A percentile compares a stretch with the other conserved stretches of the same genome.
phyloP scores from a whole-genome alignment of 2,329 filamentous ascomycete genomes.

The Penicillium sp. region DNA sequence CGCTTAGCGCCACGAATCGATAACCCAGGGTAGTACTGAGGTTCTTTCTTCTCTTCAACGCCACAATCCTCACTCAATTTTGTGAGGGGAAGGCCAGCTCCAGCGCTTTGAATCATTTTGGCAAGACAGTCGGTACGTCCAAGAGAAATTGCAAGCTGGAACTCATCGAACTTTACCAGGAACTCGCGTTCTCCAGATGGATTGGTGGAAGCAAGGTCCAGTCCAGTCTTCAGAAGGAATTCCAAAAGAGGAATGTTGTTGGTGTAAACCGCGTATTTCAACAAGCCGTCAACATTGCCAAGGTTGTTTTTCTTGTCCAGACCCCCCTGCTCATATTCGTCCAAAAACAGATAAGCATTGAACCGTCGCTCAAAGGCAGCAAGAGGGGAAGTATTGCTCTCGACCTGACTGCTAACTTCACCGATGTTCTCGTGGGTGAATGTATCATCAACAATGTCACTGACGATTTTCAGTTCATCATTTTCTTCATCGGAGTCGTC shows the following conservation, averaged over 20 bases:
- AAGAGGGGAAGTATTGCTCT: conserved; percentile 53
- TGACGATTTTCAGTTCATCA: conserved; percentile 24
- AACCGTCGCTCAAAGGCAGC: conserved; percentile 42
- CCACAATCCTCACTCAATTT: conserved; percentile 58
- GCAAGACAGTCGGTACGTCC: conserved; percentile 34
- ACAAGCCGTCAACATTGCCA: conserved; percentile 11
- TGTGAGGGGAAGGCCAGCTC: conserved; percentile 61
- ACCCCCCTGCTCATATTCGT: background rate
- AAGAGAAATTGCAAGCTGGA: conserved; percentile 38
- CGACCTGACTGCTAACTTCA: conserved; percentile 58
- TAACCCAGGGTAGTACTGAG: conserved; percentile 66
- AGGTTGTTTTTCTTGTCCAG: background rate
- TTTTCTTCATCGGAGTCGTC: conserved; percentile 25
- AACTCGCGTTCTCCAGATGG: conserved; percentile 1
- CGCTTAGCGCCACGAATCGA: conserved; percentile 67
- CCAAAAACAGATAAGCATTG: conserved; percentile 23
- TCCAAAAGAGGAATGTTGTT: conserved; percentile 50
- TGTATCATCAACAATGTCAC: conserved; percentile 54
- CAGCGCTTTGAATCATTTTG: conserved; percentile 57
- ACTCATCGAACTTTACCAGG: conserved; percentile 16
- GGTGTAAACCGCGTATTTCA: conserved; percentile 43
- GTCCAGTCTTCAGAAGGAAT: conserved; percentile 49
- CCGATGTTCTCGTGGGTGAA: conserved; percentile 72
- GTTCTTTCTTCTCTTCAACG: conserved; percentile 54
- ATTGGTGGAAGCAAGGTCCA: conserved; percentile 13